Conservation (phyloP, 1,284 basidiomycete species). For the Malassezia japonica region DNA sequence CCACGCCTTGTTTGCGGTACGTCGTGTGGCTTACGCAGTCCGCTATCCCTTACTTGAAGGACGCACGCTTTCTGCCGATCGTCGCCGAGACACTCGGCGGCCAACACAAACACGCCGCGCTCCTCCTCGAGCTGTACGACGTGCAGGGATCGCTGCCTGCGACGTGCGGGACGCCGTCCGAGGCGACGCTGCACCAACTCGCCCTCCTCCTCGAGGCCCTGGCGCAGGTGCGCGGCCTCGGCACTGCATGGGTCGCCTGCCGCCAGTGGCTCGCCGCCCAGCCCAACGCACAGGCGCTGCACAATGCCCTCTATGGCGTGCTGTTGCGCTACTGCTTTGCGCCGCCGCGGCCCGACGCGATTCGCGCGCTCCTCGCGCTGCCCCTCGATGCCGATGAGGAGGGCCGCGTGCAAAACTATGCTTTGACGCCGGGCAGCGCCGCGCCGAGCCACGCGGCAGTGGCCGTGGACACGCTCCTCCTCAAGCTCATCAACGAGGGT, state of each 20-base stretch:
- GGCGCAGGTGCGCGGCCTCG: conserved; percentile 9
- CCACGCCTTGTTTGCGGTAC: conserved; percentile 5
- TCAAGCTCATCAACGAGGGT: conserved; percentile 32
- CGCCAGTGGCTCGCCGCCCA: conserved; percentile 5
- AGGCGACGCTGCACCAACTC: neutral
- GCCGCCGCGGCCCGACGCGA: conserved; percentile 24
- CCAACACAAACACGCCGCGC: neutral
- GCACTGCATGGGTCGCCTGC: conserved; percentile 8
- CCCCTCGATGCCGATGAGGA: conserved; percentile 25
- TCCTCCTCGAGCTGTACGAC: conserved; percentile 9
- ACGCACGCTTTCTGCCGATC: neutral
- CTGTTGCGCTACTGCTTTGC: conserved; percentile 31
- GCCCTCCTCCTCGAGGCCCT: neutral
- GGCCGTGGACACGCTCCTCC: conserved; percentile 31
- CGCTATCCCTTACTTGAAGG: neutral
- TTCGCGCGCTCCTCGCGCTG: conserved; percentile 25
- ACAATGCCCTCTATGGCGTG: neutral
- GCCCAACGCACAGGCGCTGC: neutral
- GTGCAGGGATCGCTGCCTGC: conserved; percentile 1
- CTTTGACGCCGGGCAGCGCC: conserved; percentile 11
- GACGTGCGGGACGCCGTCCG: neutral
- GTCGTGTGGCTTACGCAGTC: neutral
- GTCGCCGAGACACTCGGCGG: neutral
- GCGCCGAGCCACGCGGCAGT: conserved; percentile 18
- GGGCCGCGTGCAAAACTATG: conserved; percentile 22